Conservation (phyloP, 331 rosid species). For the Telfairia occidentalis region DNA sequence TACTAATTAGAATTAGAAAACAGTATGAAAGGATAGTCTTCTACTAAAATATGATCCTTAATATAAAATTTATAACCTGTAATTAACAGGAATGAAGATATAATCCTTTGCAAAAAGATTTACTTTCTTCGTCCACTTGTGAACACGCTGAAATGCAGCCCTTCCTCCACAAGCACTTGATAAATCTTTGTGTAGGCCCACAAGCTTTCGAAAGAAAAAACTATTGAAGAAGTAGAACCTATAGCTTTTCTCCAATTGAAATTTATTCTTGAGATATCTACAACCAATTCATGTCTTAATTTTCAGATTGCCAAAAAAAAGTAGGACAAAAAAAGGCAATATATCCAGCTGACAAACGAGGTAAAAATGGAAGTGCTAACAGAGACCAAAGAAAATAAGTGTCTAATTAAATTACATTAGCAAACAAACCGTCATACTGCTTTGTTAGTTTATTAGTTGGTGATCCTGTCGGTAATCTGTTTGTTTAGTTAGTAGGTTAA, state of each 20-base stretch:
- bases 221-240: conserved; percentile 84
- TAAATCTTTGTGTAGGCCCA: conserved; percentile 88
- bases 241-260: conserved; percentile 44
- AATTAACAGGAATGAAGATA: conserved; percentile 86
- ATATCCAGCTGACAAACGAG: not conserved
- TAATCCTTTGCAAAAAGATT: conserved; percentile 75
- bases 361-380: not conserved
- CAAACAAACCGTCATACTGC: not conserved
- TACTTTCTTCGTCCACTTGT: conserved; percentile 91
- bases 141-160: conserved; percentile 89
- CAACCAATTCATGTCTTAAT: conserved; percentile 6
- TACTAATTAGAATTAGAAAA: conserved; percentile 24
- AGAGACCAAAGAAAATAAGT: not conserved
- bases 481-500: not conserved
- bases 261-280: conserved; percentile 69
- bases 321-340: not conserved
- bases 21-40: conserved; percentile 11
- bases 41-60: conserved; percentile 5
- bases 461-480: not conserved
- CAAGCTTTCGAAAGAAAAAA: conserved; percentile 92
- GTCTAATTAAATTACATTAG: not conserved
- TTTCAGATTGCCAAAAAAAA: not conserved
- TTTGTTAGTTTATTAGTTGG: not conserved
- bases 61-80: conserved; percentile 40
- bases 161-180: conserved; percentile 76